These are phyloP conservation scores for Beauveria asiatica DNA, from an alignment of 2,329 filamentous ascomycete genomes.

Conservation along the genomic window DNA sequence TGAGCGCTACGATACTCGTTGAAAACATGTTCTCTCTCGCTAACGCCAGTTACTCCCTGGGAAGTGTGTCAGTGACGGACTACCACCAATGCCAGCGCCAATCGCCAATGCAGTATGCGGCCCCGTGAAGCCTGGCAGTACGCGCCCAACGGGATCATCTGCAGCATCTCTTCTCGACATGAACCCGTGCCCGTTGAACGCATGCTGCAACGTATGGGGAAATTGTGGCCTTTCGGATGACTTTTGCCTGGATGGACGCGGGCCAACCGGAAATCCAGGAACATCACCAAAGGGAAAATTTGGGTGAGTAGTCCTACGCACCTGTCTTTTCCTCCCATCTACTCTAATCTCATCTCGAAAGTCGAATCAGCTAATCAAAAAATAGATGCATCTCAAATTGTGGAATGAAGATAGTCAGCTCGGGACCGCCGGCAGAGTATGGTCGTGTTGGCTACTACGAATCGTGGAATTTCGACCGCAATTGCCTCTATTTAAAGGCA, in stretches of 20 bases:
- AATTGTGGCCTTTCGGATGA: conserved; percentile 35
- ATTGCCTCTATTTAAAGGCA: conserved; percentile 24
- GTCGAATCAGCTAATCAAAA: not conserved
- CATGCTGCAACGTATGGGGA: conserved; percentile 34
- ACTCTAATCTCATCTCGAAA: not conserved
- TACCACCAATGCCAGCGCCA: conserved; percentile 21
- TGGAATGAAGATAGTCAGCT: not conserved
- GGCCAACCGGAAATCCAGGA: conserved; percentile 21
- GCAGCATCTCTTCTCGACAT: conserved; percentile 24
- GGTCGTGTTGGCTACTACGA: conserved; percentile 26
- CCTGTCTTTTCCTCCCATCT: not conserved
- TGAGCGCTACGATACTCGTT: not conserved
- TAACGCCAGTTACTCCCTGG: conserved; percentile 15
- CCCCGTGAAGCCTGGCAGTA: conserved; percentile 31
- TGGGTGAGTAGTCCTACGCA: not conserved
- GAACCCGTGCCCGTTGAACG: conserved; percentile 39
- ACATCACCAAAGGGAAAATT: conserved; percentile 13
- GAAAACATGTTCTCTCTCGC: not conserved
- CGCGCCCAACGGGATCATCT: conserved; percentile 22
- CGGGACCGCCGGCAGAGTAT: not conserved
- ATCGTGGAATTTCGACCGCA: conserved; percentile 21
- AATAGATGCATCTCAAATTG: conserved; percentile 3
- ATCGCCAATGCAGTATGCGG: conserved; percentile 29
- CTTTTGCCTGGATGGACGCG: conserved; percentile 28
- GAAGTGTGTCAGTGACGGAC: conserved; percentile 25